Percentiles rank a stretch among this genome's conserved stretches.
These are phyloP conservation scores for Artomyces pyxidatus DNA, from an alignment of 768 basidiomycete genomes.

Conservation along the genomic window DNA sequence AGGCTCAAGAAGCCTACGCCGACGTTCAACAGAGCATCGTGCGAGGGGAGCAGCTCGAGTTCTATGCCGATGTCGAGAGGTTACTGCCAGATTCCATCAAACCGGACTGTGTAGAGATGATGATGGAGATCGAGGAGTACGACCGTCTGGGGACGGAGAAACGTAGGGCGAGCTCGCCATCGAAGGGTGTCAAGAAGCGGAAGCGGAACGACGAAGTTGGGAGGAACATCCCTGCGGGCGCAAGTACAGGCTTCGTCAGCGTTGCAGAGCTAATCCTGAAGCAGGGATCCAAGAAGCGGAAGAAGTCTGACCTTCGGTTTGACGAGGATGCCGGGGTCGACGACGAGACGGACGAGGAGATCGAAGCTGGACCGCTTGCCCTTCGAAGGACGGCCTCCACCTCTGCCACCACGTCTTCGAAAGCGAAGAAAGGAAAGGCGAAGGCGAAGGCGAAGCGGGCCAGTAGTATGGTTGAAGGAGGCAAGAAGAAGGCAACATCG, in stretches of 20 bases:
- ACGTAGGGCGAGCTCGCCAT: conserved; percentile 25
- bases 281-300: conserved; percentile 35
- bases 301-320: conserved; percentile 31
- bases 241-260: conserved; percentile 61
- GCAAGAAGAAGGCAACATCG: conserved; percentile 23
- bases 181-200: conserved; percentile 41
- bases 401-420: conserved; percentile 34
- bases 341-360: conserved; percentile 61
- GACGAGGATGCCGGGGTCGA: conserved; percentile 45
- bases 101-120: conserved; percentile 71
- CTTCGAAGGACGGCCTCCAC: conserved; percentile 44
- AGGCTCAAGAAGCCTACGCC: conserved; percentile 77
- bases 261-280: conserved; percentile 58
- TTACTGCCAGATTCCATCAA: conserved; percentile 72
- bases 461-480: conserved; percentile 25
- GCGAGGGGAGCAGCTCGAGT: conserved; percentile 78
- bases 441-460: conserved; percentile 33
- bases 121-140: conserved; percentile 73
- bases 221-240: conserved; percentile 70
- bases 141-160: conserved; percentile 41
- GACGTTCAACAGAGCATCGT: conserved; percentile 86
- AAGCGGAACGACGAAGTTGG: conserved; percentile 61
- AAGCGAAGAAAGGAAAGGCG: conserved; percentile 21
- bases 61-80: conserved; percentile 88
- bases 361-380: conserved; percentile 46